A percentile compares a stretch with the other conserved stretches of the same genome.
Conservation (phyloP, 176 grass and related monocot genomes). For the Oryza meridionalis region DNA sequence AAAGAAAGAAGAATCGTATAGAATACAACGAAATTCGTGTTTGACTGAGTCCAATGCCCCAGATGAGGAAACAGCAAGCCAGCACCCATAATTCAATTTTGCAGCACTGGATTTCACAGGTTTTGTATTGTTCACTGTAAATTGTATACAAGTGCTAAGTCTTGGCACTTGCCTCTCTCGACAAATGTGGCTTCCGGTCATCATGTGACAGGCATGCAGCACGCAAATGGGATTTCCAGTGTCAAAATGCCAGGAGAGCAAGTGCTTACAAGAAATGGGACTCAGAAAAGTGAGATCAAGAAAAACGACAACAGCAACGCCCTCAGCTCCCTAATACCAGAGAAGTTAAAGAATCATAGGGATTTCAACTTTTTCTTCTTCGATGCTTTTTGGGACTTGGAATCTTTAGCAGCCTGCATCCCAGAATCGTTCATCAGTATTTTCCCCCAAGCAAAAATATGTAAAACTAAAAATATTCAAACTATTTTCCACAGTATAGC, state of each 20-base stretch:
- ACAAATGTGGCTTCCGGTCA: not conserved
- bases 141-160: constrained; percentile 7
- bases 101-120: not conserved
- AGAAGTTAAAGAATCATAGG: constrained; percentile 20
- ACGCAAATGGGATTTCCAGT: not conserved
- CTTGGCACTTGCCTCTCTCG: not conserved
- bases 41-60: not conserved
- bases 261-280: constrained; percentile 26
- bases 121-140: not conserved
- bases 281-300: not conserved
- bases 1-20: not conserved
- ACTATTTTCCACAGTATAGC: not conserved
- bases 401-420: constrained; percentile 45
- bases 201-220: not conserved
- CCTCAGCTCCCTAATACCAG: constrained; percentile 6
- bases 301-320: not conserved
- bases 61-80: not conserved
- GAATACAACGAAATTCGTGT: not conserved
- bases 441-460: not conserved
- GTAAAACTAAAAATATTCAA: not conserved
- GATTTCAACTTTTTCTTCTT: constrained; percentile 38
- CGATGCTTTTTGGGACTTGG: constrained; percentile 17
- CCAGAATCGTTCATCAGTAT: constrained; percentile 3
- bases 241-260: not conserved
- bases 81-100: not conserved